phyloP scores from a whole-genome alignment of 768 basidiomycete species.

The Auricularia sp. region DNA sequence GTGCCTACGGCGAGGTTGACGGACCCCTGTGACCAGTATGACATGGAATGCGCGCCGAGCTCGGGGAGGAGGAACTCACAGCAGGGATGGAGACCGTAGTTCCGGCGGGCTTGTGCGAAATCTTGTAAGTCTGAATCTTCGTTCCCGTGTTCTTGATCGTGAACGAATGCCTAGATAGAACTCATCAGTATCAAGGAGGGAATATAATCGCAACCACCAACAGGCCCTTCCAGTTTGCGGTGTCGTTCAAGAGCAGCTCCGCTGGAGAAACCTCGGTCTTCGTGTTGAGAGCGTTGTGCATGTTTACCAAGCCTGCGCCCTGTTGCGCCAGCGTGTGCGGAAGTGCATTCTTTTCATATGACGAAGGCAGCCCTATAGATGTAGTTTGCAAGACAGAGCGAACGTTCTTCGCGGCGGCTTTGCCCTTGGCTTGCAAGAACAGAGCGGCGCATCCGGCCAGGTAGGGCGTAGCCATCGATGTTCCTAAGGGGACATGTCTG shows the following conservation, averaged over 20 bases:
- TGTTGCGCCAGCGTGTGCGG: conserved; percentile 43
- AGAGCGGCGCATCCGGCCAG: conserved; percentile 34
- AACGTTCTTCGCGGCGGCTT: conserved; percentile 19
- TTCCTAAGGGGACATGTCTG: conserved; percentile 21
- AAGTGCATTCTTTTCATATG: conserved; percentile 37
- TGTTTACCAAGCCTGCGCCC: conserved; percentile 47
- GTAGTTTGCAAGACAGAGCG: conserved; percentile 40
- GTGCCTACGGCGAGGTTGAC: conserved; percentile 18
- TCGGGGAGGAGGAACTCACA: background rate
- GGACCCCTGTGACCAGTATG: background rate
- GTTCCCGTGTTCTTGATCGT: conserved; percentile 39
- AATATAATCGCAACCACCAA: too few relatives aligned
- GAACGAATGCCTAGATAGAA: background rate
- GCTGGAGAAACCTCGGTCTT: conserved; percentile 43
- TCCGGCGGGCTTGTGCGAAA: conserved; percentile 26
- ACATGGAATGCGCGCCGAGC: background rate
- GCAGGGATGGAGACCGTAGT: background rate
- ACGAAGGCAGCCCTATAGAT: conserved; percentile 32
- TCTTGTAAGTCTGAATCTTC: conserved; percentile 31
- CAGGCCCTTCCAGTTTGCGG: conserved; percentile 34
- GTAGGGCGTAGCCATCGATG: conserved; percentile 10
- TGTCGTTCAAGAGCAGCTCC: conserved; percentile 56
- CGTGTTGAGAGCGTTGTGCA: conserved; percentile 44
- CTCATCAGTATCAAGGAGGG: background rate
- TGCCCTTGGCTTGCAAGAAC: conserved; percentile 31